Evolutionary conservation across 352 stramenopile genomes (phyloP).

Genomic region (Phytopythium montanum): DNA sequence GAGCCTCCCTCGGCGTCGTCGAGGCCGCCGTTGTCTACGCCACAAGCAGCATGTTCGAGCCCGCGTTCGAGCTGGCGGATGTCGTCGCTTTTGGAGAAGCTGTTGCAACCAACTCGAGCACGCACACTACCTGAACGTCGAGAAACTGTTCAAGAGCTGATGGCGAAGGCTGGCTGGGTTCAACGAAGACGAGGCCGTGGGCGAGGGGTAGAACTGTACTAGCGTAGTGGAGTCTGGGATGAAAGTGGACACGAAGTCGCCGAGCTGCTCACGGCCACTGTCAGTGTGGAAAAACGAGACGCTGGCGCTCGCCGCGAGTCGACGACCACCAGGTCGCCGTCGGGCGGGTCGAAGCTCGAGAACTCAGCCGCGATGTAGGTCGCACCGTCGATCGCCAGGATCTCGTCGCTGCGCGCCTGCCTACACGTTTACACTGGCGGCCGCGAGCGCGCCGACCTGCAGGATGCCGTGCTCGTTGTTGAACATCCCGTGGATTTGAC

Average conservation of each 20-base stretch:
- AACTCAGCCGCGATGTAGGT: constrained; percentile 36
- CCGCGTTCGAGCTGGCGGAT: too few relatives aligned
- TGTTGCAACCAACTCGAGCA: too few relatives aligned
- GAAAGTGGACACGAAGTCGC: constrained; percentile 16
- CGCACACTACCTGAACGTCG: too few relatives aligned
- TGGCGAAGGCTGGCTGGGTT: constrained; percentile 23
- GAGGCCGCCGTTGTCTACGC: too few relatives aligned
- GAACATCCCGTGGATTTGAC: constrained; percentile 13
- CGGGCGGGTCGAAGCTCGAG: constrained; percentile 25
- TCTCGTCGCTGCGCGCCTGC: constrained; percentile 12
- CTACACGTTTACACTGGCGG: constrained; percentile 10
- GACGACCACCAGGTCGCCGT: constrained; percentile 31
- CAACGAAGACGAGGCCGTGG: constrained; percentile 13
- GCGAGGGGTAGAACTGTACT: constrained; percentile 50
- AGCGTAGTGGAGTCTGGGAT: constrained; percentile 28
- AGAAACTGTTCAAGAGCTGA: constrained; percentile 16
- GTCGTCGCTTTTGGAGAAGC: too few relatives aligned
- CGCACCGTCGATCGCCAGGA: constrained; percentile 18
- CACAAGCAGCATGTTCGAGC: too few relatives aligned
- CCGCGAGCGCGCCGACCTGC: constrained; percentile 17
- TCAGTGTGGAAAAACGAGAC: constrained; percentile 16
- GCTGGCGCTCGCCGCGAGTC: constrained; percentile 18
- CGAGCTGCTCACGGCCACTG: constrained; percentile 13
- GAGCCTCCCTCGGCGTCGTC: too few relatives aligned
- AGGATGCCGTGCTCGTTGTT: constrained; percentile 21